Base-by-base conservation (phyloP, 2,329 filamentous ascomycete species). In the Tolypocladium album region DNA sequence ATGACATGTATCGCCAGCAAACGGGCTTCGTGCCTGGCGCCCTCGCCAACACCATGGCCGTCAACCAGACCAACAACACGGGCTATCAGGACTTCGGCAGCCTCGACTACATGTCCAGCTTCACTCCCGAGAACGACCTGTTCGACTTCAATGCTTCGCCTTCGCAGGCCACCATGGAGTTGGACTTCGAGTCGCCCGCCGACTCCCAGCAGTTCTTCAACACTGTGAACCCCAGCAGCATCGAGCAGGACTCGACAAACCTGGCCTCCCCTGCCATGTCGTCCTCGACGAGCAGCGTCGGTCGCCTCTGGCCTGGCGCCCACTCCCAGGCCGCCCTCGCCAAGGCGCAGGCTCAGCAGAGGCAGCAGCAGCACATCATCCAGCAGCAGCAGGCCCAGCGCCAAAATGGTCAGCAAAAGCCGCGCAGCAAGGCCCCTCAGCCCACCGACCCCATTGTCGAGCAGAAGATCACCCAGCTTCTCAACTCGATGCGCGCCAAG, bases 1-100 rank as follows among this genome's bases (percentile, higher is more conserved):
- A 97, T 79, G 90, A 92, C 69, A 86, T 90, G 70, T 95, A 97
- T 79, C 90, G 91, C 77, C 94, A 99, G 73, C 92, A 97, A 78
- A 97, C 94, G 4, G 92, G 92, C 64, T 86, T 97, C 38, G 90
- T 94, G 0, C 88, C 90, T 1, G 92, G 92, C 63, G 92, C 91
- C 58, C 79, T 94, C 64, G 86, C 88, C 50, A 89, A 85, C 74
- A 89, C 92, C 15, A 83, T 94, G 70, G 88, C 89, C 42, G 83
- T 94, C 67, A 92, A 89, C 72, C 82, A 88, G 69, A 70, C 74
- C 53, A 79, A 81, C 69, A 78, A 85, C 67, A 75, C 78, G 53
- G 80, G 79, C 58, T 86, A 81, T 68, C 76, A 80, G 66, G 75
- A 74, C 63, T 75, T 77, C 61, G 79, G 77, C 53, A 76, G 72